These are phyloP conservation scores for Wickerhamiella nectarea DNA, from an alignment of 805 yeast genomes.

Conservation along the genomic window DNA sequence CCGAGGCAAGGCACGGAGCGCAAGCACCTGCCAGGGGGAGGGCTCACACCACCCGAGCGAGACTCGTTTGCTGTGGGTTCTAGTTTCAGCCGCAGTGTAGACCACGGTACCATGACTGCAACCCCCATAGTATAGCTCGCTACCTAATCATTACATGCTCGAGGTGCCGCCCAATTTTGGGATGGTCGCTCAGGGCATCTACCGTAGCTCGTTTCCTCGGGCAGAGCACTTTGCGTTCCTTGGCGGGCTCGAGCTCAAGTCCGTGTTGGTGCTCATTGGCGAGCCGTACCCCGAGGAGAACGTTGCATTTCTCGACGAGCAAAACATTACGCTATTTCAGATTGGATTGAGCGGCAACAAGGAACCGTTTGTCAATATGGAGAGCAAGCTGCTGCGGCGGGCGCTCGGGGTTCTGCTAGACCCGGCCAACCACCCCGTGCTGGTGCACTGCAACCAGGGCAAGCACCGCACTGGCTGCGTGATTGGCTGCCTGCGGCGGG, in stretches of 20 bases:
- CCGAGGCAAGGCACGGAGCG: too few relatives aligned
- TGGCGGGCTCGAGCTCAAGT: conserved; percentile 45
- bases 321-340: conserved; percentile 62
- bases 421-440: conserved; percentile 79
- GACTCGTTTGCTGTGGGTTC: too few relatives aligned
- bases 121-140: too few relatives aligned
- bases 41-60: too few relatives aligned
- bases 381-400: conserved; percentile 52
- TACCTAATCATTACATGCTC: conserved; percentile 6
- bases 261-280: conserved; percentile 73
- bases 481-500: conserved; percentile 77
- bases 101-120: too few relatives aligned
- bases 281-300: conserved; percentile 83
- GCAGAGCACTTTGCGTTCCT: conserved; percentile 67
- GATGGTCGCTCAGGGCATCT: conserved; percentile 62
- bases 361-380: conserved; percentile 29
- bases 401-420: conserved; percentile 71
- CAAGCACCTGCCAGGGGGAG: too few relatives aligned
- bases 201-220: conserved; percentile 82
- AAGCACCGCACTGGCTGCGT: conserved; percentile 95
- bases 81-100: too few relatives aligned
- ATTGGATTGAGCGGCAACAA: conserved; percentile 92
- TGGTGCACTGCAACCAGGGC: conserved; percentile 92
- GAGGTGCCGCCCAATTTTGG: conserved; percentile 76
- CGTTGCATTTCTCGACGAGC: conserved; percentile 41